These are phyloP conservation scores for Limnanthes douglasii DNA, from an alignment of 345 rosid genomes.

Conservation along the genomic window DNA sequence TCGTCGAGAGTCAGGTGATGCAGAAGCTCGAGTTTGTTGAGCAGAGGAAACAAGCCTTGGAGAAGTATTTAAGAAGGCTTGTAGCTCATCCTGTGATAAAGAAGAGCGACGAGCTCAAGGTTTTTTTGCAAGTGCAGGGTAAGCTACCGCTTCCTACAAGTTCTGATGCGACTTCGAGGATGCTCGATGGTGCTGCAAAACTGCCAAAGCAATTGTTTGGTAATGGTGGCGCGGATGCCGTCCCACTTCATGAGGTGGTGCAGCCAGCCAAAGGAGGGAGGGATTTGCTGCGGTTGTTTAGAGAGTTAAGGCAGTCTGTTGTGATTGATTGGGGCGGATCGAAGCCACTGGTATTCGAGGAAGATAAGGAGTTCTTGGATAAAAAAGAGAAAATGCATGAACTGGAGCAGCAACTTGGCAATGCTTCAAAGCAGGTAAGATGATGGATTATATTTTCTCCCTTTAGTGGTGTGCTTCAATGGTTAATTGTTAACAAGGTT, in stretches of 20 bases:
- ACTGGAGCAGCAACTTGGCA: slow-evolving; percentile 60
- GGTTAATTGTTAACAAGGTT: slow-evolving; percentile 1
- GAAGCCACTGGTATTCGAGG: slow-evolving; percentile 49
- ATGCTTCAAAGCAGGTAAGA: slow-evolving; percentile 63
- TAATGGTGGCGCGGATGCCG: slow-evolving; percentile 16
- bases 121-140: slow-evolving; percentile 50
- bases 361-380: slow-evolving; percentile 63
- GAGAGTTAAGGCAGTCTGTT: slow-evolving; percentile 55
- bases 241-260: slow-evolving; percentile 41
- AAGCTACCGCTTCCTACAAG: slow-evolving; percentile 34
- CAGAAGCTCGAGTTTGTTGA: slow-evolving; percentile 74
- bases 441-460: background rate
- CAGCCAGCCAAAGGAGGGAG: slow-evolving; percentile 63
- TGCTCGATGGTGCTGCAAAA: slow-evolving; percentile 62
- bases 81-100: slow-evolving; percentile 40
- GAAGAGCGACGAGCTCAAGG: slow-evolving; percentile 52
- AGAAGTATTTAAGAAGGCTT: slow-evolving; percentile 48
- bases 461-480: background rate
- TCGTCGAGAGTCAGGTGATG: slow-evolving; percentile 77
- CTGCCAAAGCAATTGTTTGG: slow-evolving; percentile 58
- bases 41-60: slow-evolving; percentile 53
- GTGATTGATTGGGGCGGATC: slow-evolving; percentile 59
- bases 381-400: slow-evolving; percentile 49
- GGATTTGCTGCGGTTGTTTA: slow-evolving; percentile 60
- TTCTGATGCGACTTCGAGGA: slow-evolving; percentile 53